Conservation (phyloP, 169 alveolate genomes). For the Plasmodium chabaudi region DNA sequence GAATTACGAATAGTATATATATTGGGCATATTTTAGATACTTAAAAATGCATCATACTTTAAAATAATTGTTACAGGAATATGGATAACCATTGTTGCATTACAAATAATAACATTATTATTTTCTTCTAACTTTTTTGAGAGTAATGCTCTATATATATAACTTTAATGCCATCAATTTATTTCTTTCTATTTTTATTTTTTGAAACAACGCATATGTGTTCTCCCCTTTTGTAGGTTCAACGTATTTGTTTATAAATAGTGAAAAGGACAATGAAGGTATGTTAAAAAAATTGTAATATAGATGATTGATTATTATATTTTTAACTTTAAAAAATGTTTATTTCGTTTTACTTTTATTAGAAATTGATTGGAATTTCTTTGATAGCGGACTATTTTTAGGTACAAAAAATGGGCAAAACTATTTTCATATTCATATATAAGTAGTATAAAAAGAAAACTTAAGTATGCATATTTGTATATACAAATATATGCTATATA, state of each 20-base stretch:
- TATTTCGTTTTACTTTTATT: constrained; percentile 9
- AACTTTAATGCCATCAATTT: no score
- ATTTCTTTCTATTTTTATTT: no score
- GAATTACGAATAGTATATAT: neutral
- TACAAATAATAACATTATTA: constrained; percentile 26
- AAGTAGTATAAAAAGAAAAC: no score
- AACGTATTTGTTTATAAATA: constrained; percentile 42
- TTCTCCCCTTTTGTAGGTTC: constrained; percentile 24
- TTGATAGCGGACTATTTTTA: constrained; percentile 48
- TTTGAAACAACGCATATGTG: neutral
- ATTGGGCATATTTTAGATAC: neutral
- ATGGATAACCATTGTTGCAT: constrained; percentile 28
- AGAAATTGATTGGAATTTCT: constrained; percentile 31
- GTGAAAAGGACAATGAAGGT: constrained; percentile 25
- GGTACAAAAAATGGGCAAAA: constrained; percentile 15
- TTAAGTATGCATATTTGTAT: constrained; percentile 15
- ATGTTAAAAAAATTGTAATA: neutral
- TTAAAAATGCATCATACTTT: neutral
- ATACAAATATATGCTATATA: neutral
- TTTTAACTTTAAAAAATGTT: neutral
- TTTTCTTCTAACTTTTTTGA: constrained; percentile 63
- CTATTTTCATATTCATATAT: neutral
- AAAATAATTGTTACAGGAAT: constrained; percentile 23
- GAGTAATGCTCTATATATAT: constrained; percentile 6
- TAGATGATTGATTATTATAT: neutral